Evolutionary conservation across 352 stramenopile genomes (phyloP).

Genomic region (Phytophthora syringae): DNA sequence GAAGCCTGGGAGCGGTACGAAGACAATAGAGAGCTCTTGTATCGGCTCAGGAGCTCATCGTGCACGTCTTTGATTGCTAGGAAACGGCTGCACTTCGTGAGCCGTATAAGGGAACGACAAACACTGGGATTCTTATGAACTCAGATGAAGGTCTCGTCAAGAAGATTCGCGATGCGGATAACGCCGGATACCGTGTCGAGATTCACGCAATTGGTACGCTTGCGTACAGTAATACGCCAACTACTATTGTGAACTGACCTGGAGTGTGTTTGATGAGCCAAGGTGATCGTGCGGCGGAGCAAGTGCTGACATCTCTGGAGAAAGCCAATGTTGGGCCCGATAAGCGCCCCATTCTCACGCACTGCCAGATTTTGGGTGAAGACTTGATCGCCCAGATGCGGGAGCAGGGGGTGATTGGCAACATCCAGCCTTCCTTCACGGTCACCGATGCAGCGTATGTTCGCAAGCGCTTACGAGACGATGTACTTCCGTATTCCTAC

Average conservation of each 20-base stretch:
- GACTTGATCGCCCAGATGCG: slow-evolving; percentile 80
- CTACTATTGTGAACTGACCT: slow-evolving; percentile 7
- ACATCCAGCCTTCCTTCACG: slow-evolving; percentile 91
- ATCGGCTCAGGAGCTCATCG: background rate
- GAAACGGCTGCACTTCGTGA: slow-evolving; percentile 85
- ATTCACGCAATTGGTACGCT: slow-evolving; percentile 88
- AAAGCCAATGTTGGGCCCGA: slow-evolving; percentile 48
- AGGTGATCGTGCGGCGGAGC: slow-evolving; percentile 76
- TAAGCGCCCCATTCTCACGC: slow-evolving; percentile 87
- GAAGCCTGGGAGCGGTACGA: slow-evolving; percentile 83
- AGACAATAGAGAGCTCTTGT: no score
- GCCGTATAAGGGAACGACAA: slow-evolving; percentile 68
- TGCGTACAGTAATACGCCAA: background rate
- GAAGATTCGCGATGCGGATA: slow-evolving; percentile 67
- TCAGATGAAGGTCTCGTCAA: slow-evolving; percentile 62
- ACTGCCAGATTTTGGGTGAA: slow-evolving; percentile 87
- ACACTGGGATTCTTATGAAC: slow-evolving; percentile 88
- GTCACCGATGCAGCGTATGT: slow-evolving; percentile 88
- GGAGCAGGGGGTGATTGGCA: slow-evolving; percentile 78
- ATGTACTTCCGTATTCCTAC: slow-evolving; percentile 74
- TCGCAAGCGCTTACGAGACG: slow-evolving; percentile 69
- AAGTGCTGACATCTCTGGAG: slow-evolving; percentile 75
- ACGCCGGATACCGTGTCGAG: slow-evolving; percentile 79
- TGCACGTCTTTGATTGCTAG: slow-evolving; percentile 29
- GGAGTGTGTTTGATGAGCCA: background rate